A percentile compares a stretch with the other conserved stretches of the same genome.
Evolutionary conservation across 2,329 filamentous ascomycete species (phyloP).

Genomic region (Talaromyces verruculosus): DNA sequence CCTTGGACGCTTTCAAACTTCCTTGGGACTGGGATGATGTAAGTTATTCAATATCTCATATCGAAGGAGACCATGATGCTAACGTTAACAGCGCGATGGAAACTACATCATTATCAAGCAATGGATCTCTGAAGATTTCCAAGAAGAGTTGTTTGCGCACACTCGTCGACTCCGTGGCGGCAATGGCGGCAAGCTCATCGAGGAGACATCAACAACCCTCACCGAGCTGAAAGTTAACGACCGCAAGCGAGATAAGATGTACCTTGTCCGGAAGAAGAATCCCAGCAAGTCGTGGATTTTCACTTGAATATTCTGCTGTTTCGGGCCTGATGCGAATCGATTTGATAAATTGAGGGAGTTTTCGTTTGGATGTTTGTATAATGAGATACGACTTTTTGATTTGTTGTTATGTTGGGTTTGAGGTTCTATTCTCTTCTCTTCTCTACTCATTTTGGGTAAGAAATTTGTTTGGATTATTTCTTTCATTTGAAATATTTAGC

Average conservation of each 20-base stretch:
- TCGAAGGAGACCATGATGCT: not conserved
- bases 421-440: not conserved
- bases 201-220: conserved; percentile 36
- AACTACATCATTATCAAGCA: conserved; percentile 72
- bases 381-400: conserved; percentile 14
- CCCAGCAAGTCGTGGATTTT: conserved; percentile 38
- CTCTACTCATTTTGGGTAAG: not conserved
- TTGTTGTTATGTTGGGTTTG: not conserved
- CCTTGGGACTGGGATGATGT: conserved; percentile 52
- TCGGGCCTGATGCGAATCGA: not conserved
- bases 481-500: conserved; percentile 22
- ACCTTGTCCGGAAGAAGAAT: conserved; percentile 49
- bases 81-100: conserved; percentile 52
- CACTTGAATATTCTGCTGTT: conserved; percentile 26
- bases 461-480: not conserved
- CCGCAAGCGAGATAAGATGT: conserved; percentile 46
- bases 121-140: conserved; percentile 70
- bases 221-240: conserved; percentile 47
- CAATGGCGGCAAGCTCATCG: conserved; percentile 47
- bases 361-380: not conserved
- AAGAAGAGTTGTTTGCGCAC: conserved; percentile 71
- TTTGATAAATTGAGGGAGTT: not conserved
- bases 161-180: conserved; percentile 62
- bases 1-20: conserved; percentile 46
- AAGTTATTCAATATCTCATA: conserved; percentile 24